Conservation (phyloP, 345 rosid species). For the Eucalyptus tenuipes region DNA sequence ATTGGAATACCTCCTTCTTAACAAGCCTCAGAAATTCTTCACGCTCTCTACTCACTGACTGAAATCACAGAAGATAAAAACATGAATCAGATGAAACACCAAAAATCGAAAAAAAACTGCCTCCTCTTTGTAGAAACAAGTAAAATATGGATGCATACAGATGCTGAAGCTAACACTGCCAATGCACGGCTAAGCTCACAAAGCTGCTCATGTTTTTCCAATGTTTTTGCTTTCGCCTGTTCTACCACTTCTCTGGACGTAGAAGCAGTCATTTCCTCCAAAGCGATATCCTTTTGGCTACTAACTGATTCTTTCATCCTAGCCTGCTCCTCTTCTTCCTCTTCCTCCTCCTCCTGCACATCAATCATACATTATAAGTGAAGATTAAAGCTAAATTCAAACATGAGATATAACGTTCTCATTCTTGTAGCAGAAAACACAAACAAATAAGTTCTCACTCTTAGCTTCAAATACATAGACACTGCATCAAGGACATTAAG, state of each 20-base stretch:
- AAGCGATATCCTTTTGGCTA: constrained; percentile 62
- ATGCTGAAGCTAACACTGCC: constrained; percentile 95
- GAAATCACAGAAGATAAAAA: constrained; percentile 9
- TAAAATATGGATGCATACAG: constrained; percentile 36
- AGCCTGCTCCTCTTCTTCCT: constrained; percentile 84
- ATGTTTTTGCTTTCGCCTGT: constrained; percentile 66
- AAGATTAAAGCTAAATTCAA: not conserved
- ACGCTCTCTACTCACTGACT: constrained; percentile 96
- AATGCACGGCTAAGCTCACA: constrained; percentile 97
- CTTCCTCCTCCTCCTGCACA: constrained; percentile 74
- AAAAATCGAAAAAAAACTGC: not conserved
- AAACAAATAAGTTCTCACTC: not conserved
- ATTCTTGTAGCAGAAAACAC: not conserved
- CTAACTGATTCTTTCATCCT: constrained; percentile 62
- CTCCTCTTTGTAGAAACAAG: not conserved
- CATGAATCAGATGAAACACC: not conserved
- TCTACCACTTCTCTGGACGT: constrained; percentile 71
- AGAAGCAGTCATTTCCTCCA: constrained; percentile 64
- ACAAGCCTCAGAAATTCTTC: constrained; percentile 88
- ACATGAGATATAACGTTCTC: not conserved
- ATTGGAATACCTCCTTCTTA: constrained; percentile 62
- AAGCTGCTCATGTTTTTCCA: constrained; percentile 90
- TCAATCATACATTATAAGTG: not conserved
- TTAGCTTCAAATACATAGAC: not conserved
- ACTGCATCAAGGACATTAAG: not conserved